A percentile compares a stretch with the other conserved stretches of the same genome.
Conservation (phyloP, 768 basidiomycete species). For the Suillus subluteus region DNA sequence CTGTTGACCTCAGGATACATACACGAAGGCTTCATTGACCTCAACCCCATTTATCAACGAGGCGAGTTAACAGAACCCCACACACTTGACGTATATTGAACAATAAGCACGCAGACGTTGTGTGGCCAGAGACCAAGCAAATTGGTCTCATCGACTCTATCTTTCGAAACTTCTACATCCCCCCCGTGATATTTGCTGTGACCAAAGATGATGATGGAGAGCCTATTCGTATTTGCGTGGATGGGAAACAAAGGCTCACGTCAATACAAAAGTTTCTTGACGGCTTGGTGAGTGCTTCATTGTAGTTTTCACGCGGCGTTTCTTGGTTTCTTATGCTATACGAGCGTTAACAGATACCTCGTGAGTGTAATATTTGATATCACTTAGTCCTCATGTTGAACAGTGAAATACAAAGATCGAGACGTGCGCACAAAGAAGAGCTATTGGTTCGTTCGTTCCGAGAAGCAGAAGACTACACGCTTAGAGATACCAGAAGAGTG, state of each 20-base stretch:
- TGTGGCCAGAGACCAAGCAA: slow-evolving; percentile 76
- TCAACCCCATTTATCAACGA: slow-evolving; percentile 75
- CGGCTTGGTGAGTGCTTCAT: slow-evolving; percentile 39
- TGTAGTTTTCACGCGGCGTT: not conserved
- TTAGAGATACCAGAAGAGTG: slow-evolving; percentile 55
- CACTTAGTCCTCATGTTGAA: slow-evolving; percentile 17
- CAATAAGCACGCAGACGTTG: slow-evolving; percentile 54
- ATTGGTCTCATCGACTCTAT: slow-evolving; percentile 54
- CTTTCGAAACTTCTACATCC: slow-evolving; percentile 56
- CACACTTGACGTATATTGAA: not conserved
- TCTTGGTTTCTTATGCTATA: slow-evolving; percentile 14
- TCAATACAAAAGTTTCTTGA: slow-evolving; percentile 52
- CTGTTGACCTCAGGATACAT: slow-evolving; percentile 41
- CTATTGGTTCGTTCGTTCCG: slow-evolving; percentile 63
- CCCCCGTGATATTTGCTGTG: slow-evolving; percentile 53
- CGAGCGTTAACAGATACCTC: slow-evolving; percentile 49
- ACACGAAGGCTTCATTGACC: slow-evolving; percentile 69
- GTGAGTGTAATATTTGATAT: slow-evolving; percentile 38
- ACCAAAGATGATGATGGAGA: slow-evolving; percentile 45
- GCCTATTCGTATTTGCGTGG: slow-evolving; percentile 47
- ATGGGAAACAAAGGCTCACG: slow-evolving; percentile 57
- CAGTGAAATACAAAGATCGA: slow-evolving; percentile 47
- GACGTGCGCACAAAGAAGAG: slow-evolving; percentile 60
- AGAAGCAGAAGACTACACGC: slow-evolving; percentile 45
- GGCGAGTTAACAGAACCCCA: slow-evolving; percentile 40